Percentiles rank a stretch among this genome's conserved stretches.
Conservation (phyloP, 1,139 yeast genomes). For the Zygoascus hellenicus region DNA sequence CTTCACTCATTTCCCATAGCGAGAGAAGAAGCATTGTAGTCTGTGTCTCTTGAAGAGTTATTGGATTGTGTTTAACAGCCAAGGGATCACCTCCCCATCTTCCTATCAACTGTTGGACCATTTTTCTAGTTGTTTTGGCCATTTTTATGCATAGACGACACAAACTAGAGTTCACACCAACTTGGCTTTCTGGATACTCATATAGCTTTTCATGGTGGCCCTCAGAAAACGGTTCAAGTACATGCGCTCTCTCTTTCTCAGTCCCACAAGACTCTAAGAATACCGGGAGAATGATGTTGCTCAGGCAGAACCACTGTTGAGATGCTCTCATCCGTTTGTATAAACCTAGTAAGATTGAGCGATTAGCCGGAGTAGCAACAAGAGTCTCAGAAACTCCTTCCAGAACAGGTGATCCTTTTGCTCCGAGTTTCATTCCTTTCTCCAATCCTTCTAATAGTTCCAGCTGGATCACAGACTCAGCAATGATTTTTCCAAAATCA, state of each 20-base stretch:
- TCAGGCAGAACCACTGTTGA: conserved; percentile 14
- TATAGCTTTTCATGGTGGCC: neutral
- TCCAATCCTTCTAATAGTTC: conserved; percentile 12
- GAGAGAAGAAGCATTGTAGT: conserved; percentile 26
- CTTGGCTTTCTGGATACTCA: conserved; percentile 13
- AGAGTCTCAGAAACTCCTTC: conserved; percentile 10
- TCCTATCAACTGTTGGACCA: conserved; percentile 18
- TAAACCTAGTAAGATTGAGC: conserved; percentile 6
- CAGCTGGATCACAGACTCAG: conserved; percentile 13
- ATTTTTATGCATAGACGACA: conserved; percentile 8
- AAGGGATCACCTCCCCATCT: conserved; percentile 25
- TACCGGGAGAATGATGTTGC: conserved; percentile 12
- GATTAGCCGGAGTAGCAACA: conserved; percentile 3
- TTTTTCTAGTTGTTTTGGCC: conserved; percentile 4
- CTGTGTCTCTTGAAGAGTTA: conserved; percentile 23
- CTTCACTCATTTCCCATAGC: conserved; percentile 23
- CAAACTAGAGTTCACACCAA: conserved; percentile 15
- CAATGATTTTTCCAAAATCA: conserved; percentile 13
- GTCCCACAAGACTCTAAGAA: conserved; percentile 4
- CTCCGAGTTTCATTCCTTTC: conserved; percentile 16
- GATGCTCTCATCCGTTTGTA: conserved; percentile 11
- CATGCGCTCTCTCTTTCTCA: conserved; percentile 10
- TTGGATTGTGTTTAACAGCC: conserved; percentile 21
- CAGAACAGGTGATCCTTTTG: conserved; percentile 5
- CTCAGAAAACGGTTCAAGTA: conserved; percentile 7